Evolutionary conservation across 192 early-diverging fungal species (phyloP).

Genomic region (Physocladia obscura): DNA sequence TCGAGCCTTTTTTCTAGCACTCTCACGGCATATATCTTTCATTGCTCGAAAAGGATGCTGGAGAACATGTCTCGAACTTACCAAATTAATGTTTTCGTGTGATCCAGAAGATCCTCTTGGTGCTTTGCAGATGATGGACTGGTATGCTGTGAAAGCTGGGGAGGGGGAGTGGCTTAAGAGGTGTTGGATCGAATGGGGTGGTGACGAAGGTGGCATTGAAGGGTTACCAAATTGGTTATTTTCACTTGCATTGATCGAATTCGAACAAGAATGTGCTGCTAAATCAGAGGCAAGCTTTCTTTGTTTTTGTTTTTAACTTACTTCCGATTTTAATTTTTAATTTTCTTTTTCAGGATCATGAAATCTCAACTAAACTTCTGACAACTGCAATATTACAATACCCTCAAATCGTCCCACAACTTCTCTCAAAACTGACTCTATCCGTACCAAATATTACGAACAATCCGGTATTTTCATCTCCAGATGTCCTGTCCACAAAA

Average conservation of each 20-base stretch:
- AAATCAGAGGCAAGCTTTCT: conserved; percentile 18
- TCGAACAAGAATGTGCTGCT: conserved; percentile 63
- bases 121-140: conserved; percentile 76
- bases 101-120: conserved; percentile 82
- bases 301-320: background rate
- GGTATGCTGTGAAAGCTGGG: conserved; percentile 75
- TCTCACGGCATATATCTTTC: conserved; percentile 84
- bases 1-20: conserved; percentile 73
- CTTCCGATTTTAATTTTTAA: background rate
- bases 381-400: conserved; percentile 71
- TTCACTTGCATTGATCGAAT: conserved; percentile 73
- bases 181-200: conserved; percentile 45
- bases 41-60: conserved; percentile 87
- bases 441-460: conserved; percentile 56
- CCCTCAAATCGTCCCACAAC: conserved; percentile 61
- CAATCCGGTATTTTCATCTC: conserved; percentile 55
- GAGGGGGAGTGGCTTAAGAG: conserved; percentile 54
- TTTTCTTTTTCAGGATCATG: conserved; percentile 26
- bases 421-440: conserved; percentile 68
- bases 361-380: conserved; percentile 56
- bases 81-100: conserved; percentile 72
- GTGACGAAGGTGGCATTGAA: conserved; percentile 20
- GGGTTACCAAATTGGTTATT: conserved; percentile 73
- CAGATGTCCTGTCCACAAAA: conserved; percentile 25
- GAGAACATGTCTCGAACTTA: conserved; percentile 88